Evolutionary conservation across 2,329 filamentous ascomycete species (phyloP).

Genomic region (Trichoderma aggressivum): DNA sequence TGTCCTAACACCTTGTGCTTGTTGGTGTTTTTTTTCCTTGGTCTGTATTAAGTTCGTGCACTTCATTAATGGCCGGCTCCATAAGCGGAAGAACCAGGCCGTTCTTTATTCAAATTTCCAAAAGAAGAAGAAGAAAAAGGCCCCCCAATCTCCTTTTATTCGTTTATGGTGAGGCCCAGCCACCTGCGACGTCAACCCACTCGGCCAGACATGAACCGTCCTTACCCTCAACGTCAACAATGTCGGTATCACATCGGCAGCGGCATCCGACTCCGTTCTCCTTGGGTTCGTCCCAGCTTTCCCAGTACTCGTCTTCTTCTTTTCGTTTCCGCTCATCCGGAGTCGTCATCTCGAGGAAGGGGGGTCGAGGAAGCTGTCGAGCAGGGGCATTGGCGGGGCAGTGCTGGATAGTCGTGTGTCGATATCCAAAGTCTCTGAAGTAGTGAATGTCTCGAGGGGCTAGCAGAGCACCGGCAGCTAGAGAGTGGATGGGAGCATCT

Average conservation of each 20-base stretch:
- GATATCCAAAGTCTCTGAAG: conserved; percentile 97
- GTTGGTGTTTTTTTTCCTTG: conserved; percentile 3
- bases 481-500: conserved; percentile 95
- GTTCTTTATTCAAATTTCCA: conserved; percentile 11
- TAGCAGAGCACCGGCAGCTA: conserved; percentile 86
- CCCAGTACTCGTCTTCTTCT: conserved; percentile 97
- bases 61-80: conserved; percentile 18
- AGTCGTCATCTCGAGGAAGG: conserved; percentile 79
- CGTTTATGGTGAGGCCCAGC: conserved; percentile 64
- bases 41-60: conserved; percentile 16
- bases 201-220: conserved; percentile 91
- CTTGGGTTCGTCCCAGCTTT: conserved; percentile 77
- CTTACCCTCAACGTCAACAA: conserved; percentile 96
- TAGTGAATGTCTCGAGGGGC: conserved; percentile 86
- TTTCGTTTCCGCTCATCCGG: conserved; percentile 75
- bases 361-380: conserved; percentile 75
- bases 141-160: not conserved
- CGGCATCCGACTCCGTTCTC: conserved; percentile 97
- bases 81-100: not conserved
- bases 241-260: conserved; percentile 95
- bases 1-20: not conserved
- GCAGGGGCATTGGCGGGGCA: conserved; percentile 93
- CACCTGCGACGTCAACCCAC: conserved; percentile 96
- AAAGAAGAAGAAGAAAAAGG: not conserved
- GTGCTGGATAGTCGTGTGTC: conserved; percentile 98